Base-by-base conservation (phyloP, 2,329 filamentous ascomycete genomes). In the Xylariaceae sp. region DNA sequence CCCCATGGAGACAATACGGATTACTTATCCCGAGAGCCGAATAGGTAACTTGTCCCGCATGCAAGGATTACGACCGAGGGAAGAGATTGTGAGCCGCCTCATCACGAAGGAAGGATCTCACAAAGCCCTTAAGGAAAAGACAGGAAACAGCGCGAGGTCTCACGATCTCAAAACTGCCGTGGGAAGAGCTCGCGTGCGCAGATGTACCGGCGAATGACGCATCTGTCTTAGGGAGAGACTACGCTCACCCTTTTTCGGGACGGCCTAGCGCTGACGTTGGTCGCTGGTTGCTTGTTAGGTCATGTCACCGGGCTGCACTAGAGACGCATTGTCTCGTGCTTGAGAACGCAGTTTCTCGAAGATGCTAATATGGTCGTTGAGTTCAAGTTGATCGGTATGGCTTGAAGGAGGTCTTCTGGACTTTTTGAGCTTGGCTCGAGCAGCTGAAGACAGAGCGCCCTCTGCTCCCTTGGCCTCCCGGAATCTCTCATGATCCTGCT, bases 241-340 rank as follows among this genome's bases (percentile, higher is more conserved):
- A 30, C 23, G 23, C 0, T 87, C 89, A 11, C 82, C 86, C 64
- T 86, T 82, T 18, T 18, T 0, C 88, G 88, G 3, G 92, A 78
- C 13, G 75, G 76, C 3, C 88, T 80, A 7, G 78, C 78, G 18
- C 79, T 75, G 13, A 90, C 78, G 0, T 75, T 78, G 0, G 85
- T 87, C 78, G 8, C 78, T 72, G 0, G 77, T 74, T 0, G 88
- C 80, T 55, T 89, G 85, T 58, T 87, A 73, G 0, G 87, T 90
- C 7, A 84, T 67, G 0, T 30, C 23, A 86, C 83, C 0, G 90
- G 86, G 0, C 88, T 84, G 0, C 88, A 82, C 70, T 86, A 86
- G 72, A 61, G 51, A 5, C 62, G 61, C 8, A 64, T 41, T 15
- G 62, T 63, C 47, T 92, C 89, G 60, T 84, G 82, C 63, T 84